Base-by-base conservation (phyloP, 208 protist genomes). In the Leptomonas seymouri region DNA sequence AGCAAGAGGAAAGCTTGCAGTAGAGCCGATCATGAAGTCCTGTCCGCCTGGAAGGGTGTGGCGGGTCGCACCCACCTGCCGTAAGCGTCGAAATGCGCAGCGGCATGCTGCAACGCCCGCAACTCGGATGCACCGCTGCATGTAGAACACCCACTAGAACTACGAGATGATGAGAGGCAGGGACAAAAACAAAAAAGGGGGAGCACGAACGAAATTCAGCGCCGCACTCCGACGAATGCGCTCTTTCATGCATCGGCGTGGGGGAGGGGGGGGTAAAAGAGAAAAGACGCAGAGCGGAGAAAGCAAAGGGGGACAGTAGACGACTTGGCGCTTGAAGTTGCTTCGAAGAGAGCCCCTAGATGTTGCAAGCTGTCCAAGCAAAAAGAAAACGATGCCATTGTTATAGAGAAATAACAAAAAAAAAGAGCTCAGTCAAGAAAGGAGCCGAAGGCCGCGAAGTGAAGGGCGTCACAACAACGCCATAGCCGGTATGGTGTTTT, bases 51-150 rank as follows among this genome's bases (percentile, higher is more conserved):
- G 7, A 21, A 48, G 0, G 23, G 34, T 23, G 21, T 20, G 45
- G 21, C 36, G 61, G 8, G 49, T 3, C 18, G 51, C 58, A 21
- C n/a, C 69, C 15, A 50, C 53, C 25, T 58, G 66, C 25, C 71
- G 63, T 18, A 76, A 54, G 31, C 58, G 60, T 21, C 76, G 84
- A 12, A 81, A 25, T 15, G 56, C 48, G 45, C 63, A 54, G 27
- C 54, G 46, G 50, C 53, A 55, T 28, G 56, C 71, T 0, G 46
- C 41, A 21, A 63, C 63, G 14, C 44, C 56, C 23, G 48, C 49
- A 46, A 66, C 41, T 31, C 57, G 51, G 6, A 68, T 23, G 18
- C 63, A 60, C 41, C 63, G n/a, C 21, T 67, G 53, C 67, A 81
- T 76, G 15, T 39, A 63, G 44, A 20, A 2, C 9, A 39, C 15